Conservation (phyloP, 106 monocot genomes). For the Platanthera zijinensis region DNA sequence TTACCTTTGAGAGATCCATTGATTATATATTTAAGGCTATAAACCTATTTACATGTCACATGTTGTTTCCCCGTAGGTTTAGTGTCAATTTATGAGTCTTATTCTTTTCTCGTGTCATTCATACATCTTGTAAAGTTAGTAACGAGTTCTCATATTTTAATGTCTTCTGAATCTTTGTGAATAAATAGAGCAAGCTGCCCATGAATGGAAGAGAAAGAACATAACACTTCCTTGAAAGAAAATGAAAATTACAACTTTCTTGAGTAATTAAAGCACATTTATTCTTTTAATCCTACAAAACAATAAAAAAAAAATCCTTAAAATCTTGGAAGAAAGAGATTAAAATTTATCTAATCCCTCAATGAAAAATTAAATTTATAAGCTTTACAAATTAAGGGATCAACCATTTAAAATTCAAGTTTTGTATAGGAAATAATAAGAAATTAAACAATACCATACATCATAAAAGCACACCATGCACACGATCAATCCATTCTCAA, state of each 20-base stretch:
- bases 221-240: no score
- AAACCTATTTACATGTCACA: no score
- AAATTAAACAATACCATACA: not conserved
- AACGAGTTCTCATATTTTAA: no score
- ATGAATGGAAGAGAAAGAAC: no score
- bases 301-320: not conserved
- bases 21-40: no score
- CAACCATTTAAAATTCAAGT: not conserved
- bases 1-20: no score
- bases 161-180: no score
- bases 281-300: not conserved
- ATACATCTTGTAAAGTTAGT: no score
- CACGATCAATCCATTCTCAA: not conserved
- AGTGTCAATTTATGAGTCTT: no score
- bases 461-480: not conserved
- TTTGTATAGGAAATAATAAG: not conserved
- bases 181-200: no score
- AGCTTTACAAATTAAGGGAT: not conserved
- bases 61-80: no score
- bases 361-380: not conserved
- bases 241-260: not conserved
- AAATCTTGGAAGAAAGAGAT: not conserved
- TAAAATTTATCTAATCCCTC: not conserved
- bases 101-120: no score
- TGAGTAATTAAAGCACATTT: not conserved